A percentile compares a stretch with the other conserved stretches of the same genome.
These are phyloP conservation scores for Jasminum sambac DNA, from an alignment of 257 asterid genomes.

Conservation along the genomic window DNA sequence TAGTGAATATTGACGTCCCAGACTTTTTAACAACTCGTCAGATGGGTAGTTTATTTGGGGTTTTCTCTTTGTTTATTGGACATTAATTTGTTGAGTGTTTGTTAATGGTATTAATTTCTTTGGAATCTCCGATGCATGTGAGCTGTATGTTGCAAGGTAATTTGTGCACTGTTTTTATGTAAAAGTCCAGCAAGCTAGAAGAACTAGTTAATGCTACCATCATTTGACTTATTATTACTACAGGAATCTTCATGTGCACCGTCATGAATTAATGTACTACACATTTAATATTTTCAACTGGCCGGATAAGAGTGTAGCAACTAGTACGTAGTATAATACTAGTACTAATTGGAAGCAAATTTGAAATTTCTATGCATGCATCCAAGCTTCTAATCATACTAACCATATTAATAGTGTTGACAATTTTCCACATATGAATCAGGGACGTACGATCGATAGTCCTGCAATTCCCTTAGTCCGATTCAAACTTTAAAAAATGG, in stretches of 20 bases:
- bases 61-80: constrained; percentile 20
- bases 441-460: no score
- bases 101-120: not conserved
- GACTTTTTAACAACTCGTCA: not conserved
- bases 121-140: not conserved
- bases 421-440: no score
- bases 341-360: constrained; percentile 31
- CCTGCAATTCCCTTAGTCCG: no score
- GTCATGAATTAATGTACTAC: constrained; percentile 30
- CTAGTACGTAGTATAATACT: constrained; percentile 21
- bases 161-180: not conserved
- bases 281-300: no score
- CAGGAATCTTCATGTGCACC: constrained; percentile 47
- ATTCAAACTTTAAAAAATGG: no score
- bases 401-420: no score
- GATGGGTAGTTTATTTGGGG: constrained; percentile 30
- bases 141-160: no score
- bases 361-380: constrained; percentile 24
- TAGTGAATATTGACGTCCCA: no score
- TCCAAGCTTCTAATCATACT: no score
- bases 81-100: not conserved
- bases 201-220: not conserved
- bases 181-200: not conserved
- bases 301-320: constrained; percentile 33
- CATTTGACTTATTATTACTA: constrained; percentile 21